These are phyloP conservation scores for Coprinopsis cinerea DNA, from an alignment of 768 basidiomycete species.

Conservation along the genomic window DNA sequence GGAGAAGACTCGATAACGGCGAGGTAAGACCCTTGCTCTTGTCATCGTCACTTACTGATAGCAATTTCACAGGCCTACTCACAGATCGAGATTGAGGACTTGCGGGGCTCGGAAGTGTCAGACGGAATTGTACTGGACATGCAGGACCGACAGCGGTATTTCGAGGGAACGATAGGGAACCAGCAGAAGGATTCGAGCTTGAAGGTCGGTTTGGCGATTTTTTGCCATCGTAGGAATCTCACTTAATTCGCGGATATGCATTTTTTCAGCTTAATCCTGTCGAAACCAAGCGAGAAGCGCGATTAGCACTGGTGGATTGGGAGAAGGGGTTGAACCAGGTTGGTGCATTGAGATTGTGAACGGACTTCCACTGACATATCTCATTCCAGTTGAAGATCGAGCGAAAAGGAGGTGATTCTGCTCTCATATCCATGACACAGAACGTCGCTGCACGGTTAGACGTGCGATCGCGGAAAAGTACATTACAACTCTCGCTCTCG, in stretches of 20 bases:
- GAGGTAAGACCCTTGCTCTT: constrained; percentile 29
- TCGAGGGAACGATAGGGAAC: constrained; percentile 51
- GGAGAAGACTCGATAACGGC: constrained; percentile 41
- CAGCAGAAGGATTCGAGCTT: constrained; percentile 22
- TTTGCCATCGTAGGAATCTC: neutral
- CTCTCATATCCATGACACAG: constrained; percentile 69
- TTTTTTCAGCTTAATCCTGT: constrained; percentile 39
- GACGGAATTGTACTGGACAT: constrained; percentile 78
- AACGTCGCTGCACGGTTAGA: constrained; percentile 73
- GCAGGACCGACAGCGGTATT: constrained; percentile 79
- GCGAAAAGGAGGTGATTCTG: constrained; percentile 59
- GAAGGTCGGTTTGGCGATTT: constrained; percentile 15
- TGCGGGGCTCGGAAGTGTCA: constrained; percentile 63
- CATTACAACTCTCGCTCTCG: constrained; percentile 14
- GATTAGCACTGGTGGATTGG: constrained; percentile 50
- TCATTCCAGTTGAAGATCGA: constrained; percentile 59
- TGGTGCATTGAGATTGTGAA: too few relatives aligned
- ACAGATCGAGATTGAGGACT: constrained; percentile 80
- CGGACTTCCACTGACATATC: neutral
- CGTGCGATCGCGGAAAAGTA: constrained; percentile 60
- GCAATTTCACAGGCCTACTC: constrained; percentile 29
- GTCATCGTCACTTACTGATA: constrained; percentile 1
- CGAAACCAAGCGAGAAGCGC: constrained; percentile 41
- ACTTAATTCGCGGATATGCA: neutral
- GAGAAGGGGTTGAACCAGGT: constrained; percentile 53